Evolutionary conservation across 2,329 filamentous ascomycete species (phyloP), one percentile per base, ranked within the genome.

Genomic region (Calonectria leucothoes): DNA sequence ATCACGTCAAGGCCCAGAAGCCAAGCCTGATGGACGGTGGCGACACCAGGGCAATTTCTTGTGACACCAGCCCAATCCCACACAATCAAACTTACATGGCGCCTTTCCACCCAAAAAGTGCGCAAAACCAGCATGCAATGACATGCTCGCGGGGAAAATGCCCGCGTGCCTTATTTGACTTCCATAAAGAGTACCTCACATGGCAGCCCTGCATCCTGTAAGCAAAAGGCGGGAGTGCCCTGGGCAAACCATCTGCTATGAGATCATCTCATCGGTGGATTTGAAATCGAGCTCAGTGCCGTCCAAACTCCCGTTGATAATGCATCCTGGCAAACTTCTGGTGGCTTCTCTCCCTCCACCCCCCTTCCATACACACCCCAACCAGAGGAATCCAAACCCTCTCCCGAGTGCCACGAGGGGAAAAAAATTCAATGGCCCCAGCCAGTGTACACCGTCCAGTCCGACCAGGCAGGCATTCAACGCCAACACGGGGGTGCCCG

Each of bases 81-180:
- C 42, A n/a, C 37, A 63, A 29, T 37, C n/a, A 51, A 52, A 63
- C 42, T 52, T 45, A 35, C 66, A 71, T 59, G 39, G 23, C 29
- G 51, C 39, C 52, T 48, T 55, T 61, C 49, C 63, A 63, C 63
- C 42, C 35, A 23, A 20, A 49, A 39, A 49, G 76, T 72, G 72
- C 78, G 78, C 76, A 79, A 80, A 69, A 57, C 65, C 51, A 51
- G 69, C 63, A 71, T 37, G 65, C 70, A 72, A 80, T 80, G 78
- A 65, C 79, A 80, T 79, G 76, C 79, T 80, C 75, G 75, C 70
- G 73, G 77, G 74, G 77, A 75, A 77, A 45, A 61, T 69, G 71
- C 66, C 75, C 75, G 71, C 75, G 76, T 80, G 78, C 74, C 29
- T 70, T 72, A 61, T 66, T 72, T 70, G 65, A 66, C 70, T 70